A percentile compares a stretch with the other conserved stretches of the same genome.
Conservation (phyloP, 441 rosid genomes). For the Adansonia gregorii region DNA sequence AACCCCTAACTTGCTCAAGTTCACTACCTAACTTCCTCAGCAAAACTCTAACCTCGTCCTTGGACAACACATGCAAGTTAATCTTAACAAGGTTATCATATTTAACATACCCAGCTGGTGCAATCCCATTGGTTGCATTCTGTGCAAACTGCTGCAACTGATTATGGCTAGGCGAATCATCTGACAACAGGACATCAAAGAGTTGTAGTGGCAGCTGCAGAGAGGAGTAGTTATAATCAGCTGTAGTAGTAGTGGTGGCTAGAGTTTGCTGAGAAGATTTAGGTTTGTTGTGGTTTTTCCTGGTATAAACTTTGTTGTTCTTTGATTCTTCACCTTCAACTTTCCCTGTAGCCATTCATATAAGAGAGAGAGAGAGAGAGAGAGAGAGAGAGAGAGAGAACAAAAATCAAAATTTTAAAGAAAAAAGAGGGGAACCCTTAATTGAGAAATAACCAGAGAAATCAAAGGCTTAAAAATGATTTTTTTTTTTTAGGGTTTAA, state of each 20-base stretch:
- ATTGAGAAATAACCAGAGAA: background rate
- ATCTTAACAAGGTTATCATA: conserved; percentile 58
- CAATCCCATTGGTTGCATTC: conserved; percentile 36
- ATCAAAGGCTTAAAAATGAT: background rate
- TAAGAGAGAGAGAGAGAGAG: conserved; percentile 19
- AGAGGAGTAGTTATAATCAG: conserved; percentile 12
- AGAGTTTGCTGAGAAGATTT: conserved; percentile 24
- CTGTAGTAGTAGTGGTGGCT: conserved; percentile 11
- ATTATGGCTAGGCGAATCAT: conserved; percentile 47
- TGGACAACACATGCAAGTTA: conserved; percentile 54
- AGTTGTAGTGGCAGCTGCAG: conserved; percentile 6
- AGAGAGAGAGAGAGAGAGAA: background rate
- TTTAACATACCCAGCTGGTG: conserved; percentile 42
- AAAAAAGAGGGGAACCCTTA: background rate
- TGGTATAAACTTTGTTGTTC: conserved; percentile 39
- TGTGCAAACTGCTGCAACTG: conserved; percentile 36
- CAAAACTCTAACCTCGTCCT: conserved; percentile 51
- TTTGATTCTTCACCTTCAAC: conserved; percentile 50
- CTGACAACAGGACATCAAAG: conserved; percentile 38
- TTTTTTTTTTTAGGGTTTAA: background rate
- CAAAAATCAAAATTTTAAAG: background rate
- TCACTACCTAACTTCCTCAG: conserved; percentile 69
- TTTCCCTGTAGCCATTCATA: conserved; percentile 68
- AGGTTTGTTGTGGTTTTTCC: conserved; percentile 38
- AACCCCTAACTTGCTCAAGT: conserved; percentile 69